Percentiles rank a stretch among this genome's conserved stretches.
Conservation (phyloP, 2,329 filamentous ascomycete species). For the Blumeria hordei region DNA sequence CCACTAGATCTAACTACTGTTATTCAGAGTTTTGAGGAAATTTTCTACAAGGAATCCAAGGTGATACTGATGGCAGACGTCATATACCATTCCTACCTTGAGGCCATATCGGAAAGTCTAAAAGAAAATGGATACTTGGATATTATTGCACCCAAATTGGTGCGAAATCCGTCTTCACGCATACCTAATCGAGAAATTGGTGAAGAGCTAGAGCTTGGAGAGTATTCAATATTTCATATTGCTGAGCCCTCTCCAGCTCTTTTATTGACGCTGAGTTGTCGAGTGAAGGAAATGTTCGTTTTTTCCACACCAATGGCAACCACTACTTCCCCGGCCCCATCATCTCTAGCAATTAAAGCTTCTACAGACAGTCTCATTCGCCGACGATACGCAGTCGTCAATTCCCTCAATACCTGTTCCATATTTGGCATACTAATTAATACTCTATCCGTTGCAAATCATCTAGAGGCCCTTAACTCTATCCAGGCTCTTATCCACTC, state of each 20-base stretch:
- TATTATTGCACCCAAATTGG: constrained; percentile 43
- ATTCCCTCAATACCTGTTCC: constrained; percentile 53
- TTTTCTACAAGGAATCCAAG: constrained; percentile 35
- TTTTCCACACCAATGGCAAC: constrained; percentile 29
- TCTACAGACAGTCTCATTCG: constrained; percentile 36
- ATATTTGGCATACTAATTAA: constrained; percentile 91
- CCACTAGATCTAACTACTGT: constrained; percentile 37
- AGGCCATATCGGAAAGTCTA: constrained; percentile 29
- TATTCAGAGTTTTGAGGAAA: constrained; percentile 33
- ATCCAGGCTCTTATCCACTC: constrained; percentile 48
- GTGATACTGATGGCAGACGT: constrained; percentile 75
- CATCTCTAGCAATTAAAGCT: constrained; percentile 8
- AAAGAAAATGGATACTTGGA: constrained; percentile 39
- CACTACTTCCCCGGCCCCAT: constrained; percentile 13
- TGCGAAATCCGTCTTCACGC: constrained; percentile 53
- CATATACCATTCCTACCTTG: constrained; percentile 57
- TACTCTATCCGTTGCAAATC: constrained; percentile 78
- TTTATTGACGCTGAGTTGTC: constrained; percentile 65
- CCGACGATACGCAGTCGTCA: constrained; percentile 69
- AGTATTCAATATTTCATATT: constrained; percentile 56
- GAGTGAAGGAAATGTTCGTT: constrained; percentile 56
- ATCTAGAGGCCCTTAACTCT: constrained; percentile 54
- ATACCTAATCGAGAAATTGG: constrained; percentile 56
- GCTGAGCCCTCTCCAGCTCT: constrained; percentile 64
- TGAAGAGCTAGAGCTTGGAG: constrained; percentile 16